Base-by-base conservation (phyloP, 495 filamentous ascomycete species). In the Podospora comata region DNA sequence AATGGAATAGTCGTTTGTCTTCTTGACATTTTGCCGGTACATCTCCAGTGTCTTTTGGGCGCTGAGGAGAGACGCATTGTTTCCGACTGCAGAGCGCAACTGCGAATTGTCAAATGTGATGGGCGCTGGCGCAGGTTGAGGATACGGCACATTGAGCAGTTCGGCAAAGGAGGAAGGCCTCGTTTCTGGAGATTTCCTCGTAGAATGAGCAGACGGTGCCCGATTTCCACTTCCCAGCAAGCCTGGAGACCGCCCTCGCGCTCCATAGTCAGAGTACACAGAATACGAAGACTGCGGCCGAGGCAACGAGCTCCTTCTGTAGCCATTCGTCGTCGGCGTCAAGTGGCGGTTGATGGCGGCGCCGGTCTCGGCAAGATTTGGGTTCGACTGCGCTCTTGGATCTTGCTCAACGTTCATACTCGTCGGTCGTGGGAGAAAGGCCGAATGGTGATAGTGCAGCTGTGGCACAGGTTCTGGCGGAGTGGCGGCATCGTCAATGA, bases 21-120 rank as follows among this genome's bases (percentile, higher is more conserved):
- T 99, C 83, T 97, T 98, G 26, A 97, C 91, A 75, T 97, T 98
- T 55, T 89, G 88, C 32, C 96, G 85, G 74, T 99, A 99, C 94
- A 97, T 97, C 68, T 98, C 94, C 66, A 99, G 84, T 1, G 95
- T 98, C 75, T 97, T 90, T 73, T 91, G 89, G 44, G 92, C 89
- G 74, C 93, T 94, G 28, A 99, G 84, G 11, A 98, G 82, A 2
- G 92, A 96, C 19, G 94, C 94, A 75, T 95, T 94, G 69, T 86
- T 89, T 20, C 95, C 95, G 18, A 98, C 89, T n/a, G 85, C 85
- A 58, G 85, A 85, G 65, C 89, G 88, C 26, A 99, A 81, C 62
- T 90, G 83, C 2, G 89, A 85, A 72, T 97, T 95, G 75, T 96
- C 91, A 65, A 92, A 83, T 11, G 87, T 84, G 70, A 88, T 87